Evolutionary conservation across 2,329 filamentous ascomycete species (phyloP).

Genomic region (Diplodia corticola): DNA sequence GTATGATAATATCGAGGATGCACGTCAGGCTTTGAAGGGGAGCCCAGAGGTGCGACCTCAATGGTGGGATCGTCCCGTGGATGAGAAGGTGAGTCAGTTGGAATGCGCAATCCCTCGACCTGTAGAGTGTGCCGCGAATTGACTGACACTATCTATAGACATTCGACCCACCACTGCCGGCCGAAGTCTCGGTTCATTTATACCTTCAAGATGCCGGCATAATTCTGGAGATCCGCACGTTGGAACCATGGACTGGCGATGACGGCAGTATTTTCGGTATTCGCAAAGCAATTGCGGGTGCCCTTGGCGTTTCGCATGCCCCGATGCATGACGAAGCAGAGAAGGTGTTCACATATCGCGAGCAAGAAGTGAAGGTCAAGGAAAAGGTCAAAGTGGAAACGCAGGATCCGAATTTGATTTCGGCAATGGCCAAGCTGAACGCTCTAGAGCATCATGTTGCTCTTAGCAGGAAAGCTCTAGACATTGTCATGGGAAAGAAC

Average conservation of each 20-base stretch:
- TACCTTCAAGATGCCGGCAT: conserved; percentile 57
- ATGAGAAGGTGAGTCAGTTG: conserved; percentile 55
- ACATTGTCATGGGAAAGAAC: conserved; percentile 69
- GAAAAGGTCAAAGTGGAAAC: conserved; percentile 90
- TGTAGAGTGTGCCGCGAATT: no score
- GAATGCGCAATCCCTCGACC: neutral
- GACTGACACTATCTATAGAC: conserved; percentile 36
- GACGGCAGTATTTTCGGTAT: conserved; percentile 51
- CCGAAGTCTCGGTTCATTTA: conserved; percentile 72
- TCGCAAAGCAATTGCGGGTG: conserved; percentile 55
- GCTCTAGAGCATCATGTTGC: conserved; percentile 73
- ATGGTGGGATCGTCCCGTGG: conserved; percentile 58
- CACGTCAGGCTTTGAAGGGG: conserved; percentile 60
- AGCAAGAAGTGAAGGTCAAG: conserved; percentile 75
- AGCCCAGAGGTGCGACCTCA: conserved; percentile 50
- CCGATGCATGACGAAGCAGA: conserved; percentile 66
- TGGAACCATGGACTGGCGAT: conserved; percentile 55
- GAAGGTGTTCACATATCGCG: conserved; percentile 67
- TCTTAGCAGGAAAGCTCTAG: conserved; percentile 69
- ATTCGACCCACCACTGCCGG: conserved; percentile 64
- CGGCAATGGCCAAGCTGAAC: conserved; percentile 77
- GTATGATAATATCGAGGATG: conserved; percentile 62
- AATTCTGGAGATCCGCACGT: conserved; percentile 64
- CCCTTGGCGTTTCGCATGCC: conserved; percentile 44
- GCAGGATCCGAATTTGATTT: conserved; percentile 83